These are phyloP conservation scores for Candida peoriensis DNA, from an alignment of 805 yeast species.

Conservation along the genomic window DNA sequence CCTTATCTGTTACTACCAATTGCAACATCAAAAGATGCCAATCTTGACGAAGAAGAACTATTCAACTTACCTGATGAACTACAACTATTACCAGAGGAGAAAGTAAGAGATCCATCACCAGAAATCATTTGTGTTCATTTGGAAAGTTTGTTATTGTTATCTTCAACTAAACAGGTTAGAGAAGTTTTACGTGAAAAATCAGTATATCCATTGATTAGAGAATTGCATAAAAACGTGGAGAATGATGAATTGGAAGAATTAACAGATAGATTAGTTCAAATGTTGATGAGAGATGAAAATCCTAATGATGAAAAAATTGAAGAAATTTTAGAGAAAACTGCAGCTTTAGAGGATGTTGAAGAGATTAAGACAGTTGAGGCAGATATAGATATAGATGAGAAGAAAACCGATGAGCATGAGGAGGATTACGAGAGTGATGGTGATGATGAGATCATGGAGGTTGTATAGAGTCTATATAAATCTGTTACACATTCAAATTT, in stretches of 20 bases:
- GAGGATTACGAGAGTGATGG: constrained; percentile 15
- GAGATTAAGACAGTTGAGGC: constrained; percentile 26
- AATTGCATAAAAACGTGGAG: constrained; percentile 60
- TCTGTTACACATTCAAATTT: too few species aligned
- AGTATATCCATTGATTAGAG: constrained; percentile 83
- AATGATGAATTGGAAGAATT: constrained; percentile 53
- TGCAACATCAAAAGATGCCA: constrained; percentile 65
- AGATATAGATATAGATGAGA: constrained; percentile 20
- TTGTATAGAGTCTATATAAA: constrained; percentile 18
- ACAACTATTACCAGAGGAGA: constrained; percentile 71
- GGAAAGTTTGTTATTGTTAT: constrained; percentile 73
- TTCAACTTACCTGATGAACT: constrained; percentile 85
- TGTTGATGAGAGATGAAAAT: constrained; percentile 88
- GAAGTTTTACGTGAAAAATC: constrained; percentile 74
- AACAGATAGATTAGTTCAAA: constrained; percentile 81
- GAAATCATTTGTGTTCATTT: constrained; percentile 67
- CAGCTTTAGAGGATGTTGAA: constrained; percentile 28
- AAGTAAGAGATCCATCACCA: constrained; percentile 65
- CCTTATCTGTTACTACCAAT: constrained; percentile 82
- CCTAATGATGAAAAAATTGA: constrained; percentile 40
- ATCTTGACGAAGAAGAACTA: constrained; percentile 77
- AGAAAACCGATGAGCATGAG: constrained; percentile 14
- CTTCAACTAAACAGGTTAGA: constrained; percentile 71
- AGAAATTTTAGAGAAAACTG: constrained; percentile 43
- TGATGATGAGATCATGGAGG: constrained; percentile 32